phyloP scores from a whole-genome alignment of 2,329 filamentous ascomycete genomes.

The Whalleya microplaca region DNA sequence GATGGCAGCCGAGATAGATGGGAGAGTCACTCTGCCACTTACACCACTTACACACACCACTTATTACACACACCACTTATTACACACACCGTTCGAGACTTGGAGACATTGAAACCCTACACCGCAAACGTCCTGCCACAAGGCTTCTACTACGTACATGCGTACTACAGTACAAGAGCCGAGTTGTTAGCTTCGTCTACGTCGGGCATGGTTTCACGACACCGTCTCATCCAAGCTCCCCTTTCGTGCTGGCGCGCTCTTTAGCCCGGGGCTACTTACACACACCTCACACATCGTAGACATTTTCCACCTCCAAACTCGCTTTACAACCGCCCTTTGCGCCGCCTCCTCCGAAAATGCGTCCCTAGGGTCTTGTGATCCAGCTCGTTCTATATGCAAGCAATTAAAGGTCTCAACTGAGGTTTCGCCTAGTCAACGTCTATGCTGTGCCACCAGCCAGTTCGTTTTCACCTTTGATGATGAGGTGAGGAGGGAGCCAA shows the following conservation, averaged over 20 bases:
- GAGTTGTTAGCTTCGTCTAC: conserved; percentile 16
- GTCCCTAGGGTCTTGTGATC: conserved; percentile 3
- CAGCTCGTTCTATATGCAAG: conserved; percentile 1
- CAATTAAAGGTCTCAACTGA: conserved; percentile 9
- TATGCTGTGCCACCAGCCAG: conserved; percentile 26
- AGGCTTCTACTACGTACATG: not conserved
- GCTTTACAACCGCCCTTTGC: conserved; percentile 23
- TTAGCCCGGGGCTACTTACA: not conserved
- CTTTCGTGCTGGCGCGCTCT: conserved; percentile 18
- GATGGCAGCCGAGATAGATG: too few species aligned
- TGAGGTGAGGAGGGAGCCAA: conserved; percentile 4
- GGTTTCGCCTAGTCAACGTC: conserved; percentile 21
- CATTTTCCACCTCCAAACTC: conserved; percentile 8
- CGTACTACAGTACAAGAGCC: conserved; percentile 8
- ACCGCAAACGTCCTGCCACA: not conserved
- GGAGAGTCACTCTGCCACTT: too few species aligned
- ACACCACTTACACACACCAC: too few species aligned
- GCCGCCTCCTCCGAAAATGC: conserved; percentile 9
- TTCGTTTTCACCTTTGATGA: conserved; percentile 8
- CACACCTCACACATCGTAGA: not conserved
- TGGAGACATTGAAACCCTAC: too few species aligned
- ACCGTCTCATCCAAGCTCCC: conserved; percentile 21
- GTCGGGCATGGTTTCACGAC: conserved; percentile 21
- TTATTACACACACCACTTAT: too few species aligned
- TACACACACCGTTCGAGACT: too few species aligned